phyloP scores from a whole-genome alignment of 805 yeast species.

The Yamadazyma tumulicola region DNA sequence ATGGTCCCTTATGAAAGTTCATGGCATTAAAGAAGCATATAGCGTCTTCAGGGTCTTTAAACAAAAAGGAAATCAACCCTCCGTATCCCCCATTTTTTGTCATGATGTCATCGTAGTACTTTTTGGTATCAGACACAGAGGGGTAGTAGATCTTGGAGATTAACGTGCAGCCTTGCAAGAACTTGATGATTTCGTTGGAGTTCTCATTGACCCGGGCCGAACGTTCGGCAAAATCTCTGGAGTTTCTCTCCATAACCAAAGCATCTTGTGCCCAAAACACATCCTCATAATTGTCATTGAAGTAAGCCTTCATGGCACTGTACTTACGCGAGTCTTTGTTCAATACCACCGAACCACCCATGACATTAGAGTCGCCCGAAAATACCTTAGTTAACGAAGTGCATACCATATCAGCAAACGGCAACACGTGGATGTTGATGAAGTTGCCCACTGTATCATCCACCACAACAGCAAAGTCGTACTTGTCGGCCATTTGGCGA shows the following conservation, averaged over 20 bases:
- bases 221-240: conserved; percentile 78
- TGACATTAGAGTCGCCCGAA: conserved; percentile 91
- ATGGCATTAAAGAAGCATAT: conserved; percentile 69
- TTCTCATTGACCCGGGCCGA: conserved; percentile 54
- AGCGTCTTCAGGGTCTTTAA: conserved; percentile 62
- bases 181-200: conserved; percentile 50
- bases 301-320: conserved; percentile 44
- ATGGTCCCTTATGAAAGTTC: conserved; percentile 79
- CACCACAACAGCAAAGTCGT: conserved; percentile 73
- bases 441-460: conserved; percentile 96
- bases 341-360: conserved; percentile 86
- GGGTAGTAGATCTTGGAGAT: conserved; percentile 76
- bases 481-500: conserved; percentile 61
- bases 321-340: conserved; percentile 62
- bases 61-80: conserved; percentile 73
- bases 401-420: conserved; percentile 82
- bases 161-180: conserved; percentile 48
- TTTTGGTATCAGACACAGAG: conserved; percentile 46
- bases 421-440: conserved; percentile 74
- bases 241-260: conserved; percentile 84
- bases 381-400: conserved; percentile 89
- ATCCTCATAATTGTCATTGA: conserved; percentile 60
- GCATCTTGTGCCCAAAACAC: conserved; percentile 93
- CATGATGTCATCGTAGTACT: conserved; percentile 68
- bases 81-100: conserved; percentile 83